These are phyloP conservation scores for Elymus sibiricus DNA, from an alignment of 176 grass and related monocot genomes.

Conservation along the genomic window DNA sequence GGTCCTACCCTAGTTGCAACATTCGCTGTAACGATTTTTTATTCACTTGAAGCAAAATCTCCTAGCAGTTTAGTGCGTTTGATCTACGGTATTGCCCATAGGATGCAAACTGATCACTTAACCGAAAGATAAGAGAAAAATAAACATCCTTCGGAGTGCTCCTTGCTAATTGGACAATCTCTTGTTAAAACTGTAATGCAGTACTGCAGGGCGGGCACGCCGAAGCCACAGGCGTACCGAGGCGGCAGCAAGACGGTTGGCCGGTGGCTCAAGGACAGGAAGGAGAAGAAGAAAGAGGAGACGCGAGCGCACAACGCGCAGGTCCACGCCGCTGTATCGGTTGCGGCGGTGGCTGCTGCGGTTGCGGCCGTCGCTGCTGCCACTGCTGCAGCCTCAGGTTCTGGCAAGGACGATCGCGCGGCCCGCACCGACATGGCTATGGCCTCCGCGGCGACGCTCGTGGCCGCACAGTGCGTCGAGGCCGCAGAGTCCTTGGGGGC, in stretches of 20 bases:
- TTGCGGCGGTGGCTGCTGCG: conserved; percentile 73
- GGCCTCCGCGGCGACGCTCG: conserved; percentile 72
- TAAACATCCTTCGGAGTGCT: neutral
- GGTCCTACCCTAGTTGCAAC: neutral
- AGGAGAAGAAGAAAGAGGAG: conserved; percentile 96
- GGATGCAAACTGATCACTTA: neutral
- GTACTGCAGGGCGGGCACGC: conserved; percentile 73
- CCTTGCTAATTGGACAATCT: neutral
- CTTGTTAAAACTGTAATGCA: conserved; percentile 12
- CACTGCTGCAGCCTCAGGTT: conserved; percentile 46
- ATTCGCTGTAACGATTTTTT: neutral
- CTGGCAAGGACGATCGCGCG: conserved; percentile 69
- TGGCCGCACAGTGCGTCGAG: conserved; percentile 87
- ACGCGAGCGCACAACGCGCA: conserved; percentile 89
- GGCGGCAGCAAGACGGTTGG: conserved; percentile 81
- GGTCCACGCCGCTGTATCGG: conserved; percentile 79
- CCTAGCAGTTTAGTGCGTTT: neutral
- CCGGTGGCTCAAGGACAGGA: conserved; percentile 89
- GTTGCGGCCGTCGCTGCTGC: conserved; percentile 78
- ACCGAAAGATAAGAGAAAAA: neutral
- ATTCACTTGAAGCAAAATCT: neutral
- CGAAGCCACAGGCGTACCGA: conserved; percentile 58
- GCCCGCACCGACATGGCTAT: conserved; percentile 80
- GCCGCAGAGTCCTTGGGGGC: conserved; percentile 80
- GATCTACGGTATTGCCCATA: neutral